Percentiles rank a stretch among this genome's conserved stretches.
Evolutionary conservation across 805 yeast species (phyloP).

Genomic region (Citeromyces nyonsensis): DNA sequence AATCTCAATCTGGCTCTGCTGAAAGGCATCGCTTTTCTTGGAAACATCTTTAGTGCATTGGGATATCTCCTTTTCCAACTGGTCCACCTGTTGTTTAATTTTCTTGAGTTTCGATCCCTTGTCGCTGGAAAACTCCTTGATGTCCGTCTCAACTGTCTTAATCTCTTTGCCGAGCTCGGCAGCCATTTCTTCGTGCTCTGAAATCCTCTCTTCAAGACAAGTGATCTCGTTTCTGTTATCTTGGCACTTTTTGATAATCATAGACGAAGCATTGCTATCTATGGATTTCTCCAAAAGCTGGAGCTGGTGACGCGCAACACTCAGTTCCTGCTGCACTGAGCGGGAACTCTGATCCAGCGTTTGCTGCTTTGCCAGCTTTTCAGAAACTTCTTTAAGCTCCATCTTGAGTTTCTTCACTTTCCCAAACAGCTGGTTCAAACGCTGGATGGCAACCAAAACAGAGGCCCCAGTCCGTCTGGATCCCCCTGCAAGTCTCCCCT

Average conservation of each 20-base stretch:
- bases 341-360: constrained; percentile 31
- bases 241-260: constrained; percentile 33
- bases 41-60: constrained; percentile 23
- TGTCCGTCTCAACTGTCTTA: constrained; percentile 48
- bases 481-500: constrained; percentile 95
- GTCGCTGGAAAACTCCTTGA: constrained; percentile 64
- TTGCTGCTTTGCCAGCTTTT: constrained; percentile 24
- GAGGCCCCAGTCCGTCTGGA: constrained; percentile 49
- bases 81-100: constrained; percentile 33
- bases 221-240: constrained; percentile 28
- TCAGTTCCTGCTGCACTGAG: constrained; percentile 40
- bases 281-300: constrained; percentile 37
- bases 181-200: constrained; percentile 16
- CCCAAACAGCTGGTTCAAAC: constrained; percentile 30
- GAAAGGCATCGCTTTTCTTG: constrained; percentile 34
- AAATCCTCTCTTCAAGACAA: constrained; percentile 20
- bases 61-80: constrained; percentile 19
- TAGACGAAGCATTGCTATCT: constrained; percentile 38
- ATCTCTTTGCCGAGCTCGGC: constrained; percentile 25
- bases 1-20: constrained; percentile 48
- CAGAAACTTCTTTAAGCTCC: constrained; percentile 22
- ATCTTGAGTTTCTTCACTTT: constrained; percentile 23
- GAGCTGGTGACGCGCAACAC: constrained; percentile 42
- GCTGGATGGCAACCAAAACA: constrained; percentile 48
- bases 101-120: constrained; percentile 70